Evolutionary conservation across 2,329 filamentous ascomycete species (phyloP).

Genomic region (Rhytidhysteron rufulum): DNA sequence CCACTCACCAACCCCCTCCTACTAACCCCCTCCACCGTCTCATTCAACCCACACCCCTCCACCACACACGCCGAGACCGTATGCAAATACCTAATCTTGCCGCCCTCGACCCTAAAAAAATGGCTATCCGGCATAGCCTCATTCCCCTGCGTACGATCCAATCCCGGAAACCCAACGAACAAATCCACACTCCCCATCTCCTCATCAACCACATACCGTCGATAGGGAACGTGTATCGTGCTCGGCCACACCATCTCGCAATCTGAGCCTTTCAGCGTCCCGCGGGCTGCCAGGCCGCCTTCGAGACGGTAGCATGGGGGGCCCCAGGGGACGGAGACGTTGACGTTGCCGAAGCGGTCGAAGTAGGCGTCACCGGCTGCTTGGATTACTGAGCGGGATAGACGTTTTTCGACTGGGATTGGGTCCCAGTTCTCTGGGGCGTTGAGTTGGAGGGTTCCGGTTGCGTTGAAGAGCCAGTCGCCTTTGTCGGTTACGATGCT

Average conservation of each 20-base stretch:
- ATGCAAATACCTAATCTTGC: constrained; percentile 23
- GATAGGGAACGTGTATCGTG: constrained; percentile 14
- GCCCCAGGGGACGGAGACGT: constrained; percentile 18
- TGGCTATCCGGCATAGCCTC: constrained; percentile 23
- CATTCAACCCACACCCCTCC: constrained; percentile 15
- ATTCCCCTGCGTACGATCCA: constrained; percentile 5
- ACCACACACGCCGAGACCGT: constrained; percentile 14
- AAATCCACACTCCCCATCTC: constrained; percentile 19
- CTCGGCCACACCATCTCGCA: constrained; percentile 5
- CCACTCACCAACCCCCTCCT: not conserved
- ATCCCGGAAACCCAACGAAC: constrained; percentile 15
- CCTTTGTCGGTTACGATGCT: constrained; percentile 21
- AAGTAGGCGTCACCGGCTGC: constrained; percentile 22
- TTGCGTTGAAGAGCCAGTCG: constrained; percentile 28
- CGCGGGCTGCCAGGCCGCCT: constrained; percentile 11
- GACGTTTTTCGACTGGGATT: constrained; percentile 11
- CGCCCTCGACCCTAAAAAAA: constrained; percentile 16
- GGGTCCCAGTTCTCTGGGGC: constrained; percentile 15
- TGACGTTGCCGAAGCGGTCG: constrained; percentile 16
- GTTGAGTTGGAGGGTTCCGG: constrained; percentile 13
- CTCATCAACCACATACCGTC: constrained; percentile 25
- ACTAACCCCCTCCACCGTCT: not conserved
- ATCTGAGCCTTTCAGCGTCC: constrained; percentile 3
- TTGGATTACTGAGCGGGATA: constrained; percentile 14
- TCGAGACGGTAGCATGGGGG: constrained; percentile 21